These are phyloP conservation scores for Rhynchospora pubera DNA, from an alignment of 176 grass and related monocot species.

Conservation along the genomic window DNA sequence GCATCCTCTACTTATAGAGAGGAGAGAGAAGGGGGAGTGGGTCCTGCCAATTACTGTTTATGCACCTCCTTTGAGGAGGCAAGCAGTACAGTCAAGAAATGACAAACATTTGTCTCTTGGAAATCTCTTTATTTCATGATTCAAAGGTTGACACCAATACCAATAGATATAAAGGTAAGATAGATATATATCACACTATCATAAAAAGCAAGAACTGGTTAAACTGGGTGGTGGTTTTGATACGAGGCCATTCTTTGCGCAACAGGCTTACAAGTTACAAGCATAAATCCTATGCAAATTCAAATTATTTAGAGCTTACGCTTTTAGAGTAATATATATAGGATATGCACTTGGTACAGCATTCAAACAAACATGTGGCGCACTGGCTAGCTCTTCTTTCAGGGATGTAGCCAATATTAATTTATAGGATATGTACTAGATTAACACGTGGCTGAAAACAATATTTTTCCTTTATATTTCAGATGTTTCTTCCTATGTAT, in stretches of 20 bases:
- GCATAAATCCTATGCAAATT: no score
- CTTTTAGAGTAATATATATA: no score
- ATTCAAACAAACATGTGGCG: no score
- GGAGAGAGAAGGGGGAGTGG: constrained; percentile 96
- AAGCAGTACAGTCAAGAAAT: constrained; percentile 52
- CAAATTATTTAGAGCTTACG: no score
- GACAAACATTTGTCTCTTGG: constrained; percentile 52
- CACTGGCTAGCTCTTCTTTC: background rate
- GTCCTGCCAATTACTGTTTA: constrained; percentile 62
- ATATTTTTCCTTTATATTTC: background rate
- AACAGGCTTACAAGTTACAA: no score
- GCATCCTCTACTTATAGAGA: constrained; percentile 78
- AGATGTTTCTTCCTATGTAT: background rate
- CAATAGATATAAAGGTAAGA: background rate
- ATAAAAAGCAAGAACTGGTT: no score
- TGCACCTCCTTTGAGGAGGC: constrained; percentile 57
- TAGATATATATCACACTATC: no score
- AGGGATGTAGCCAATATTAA: background rate
- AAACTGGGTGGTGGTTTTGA: background rate
- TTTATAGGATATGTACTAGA: background rate
- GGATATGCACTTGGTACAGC: no score
- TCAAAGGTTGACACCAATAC: constrained; percentile 15
- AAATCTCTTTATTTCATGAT: constrained; percentile 56
- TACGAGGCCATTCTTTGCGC: background rate
- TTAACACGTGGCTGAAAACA: background rate